Evolutionary conservation across 2,329 filamentous ascomycete species (phyloP), one percentile per base, ranked within the genome.

Genomic region (Sclerotinia sclerotiorum): DNA sequence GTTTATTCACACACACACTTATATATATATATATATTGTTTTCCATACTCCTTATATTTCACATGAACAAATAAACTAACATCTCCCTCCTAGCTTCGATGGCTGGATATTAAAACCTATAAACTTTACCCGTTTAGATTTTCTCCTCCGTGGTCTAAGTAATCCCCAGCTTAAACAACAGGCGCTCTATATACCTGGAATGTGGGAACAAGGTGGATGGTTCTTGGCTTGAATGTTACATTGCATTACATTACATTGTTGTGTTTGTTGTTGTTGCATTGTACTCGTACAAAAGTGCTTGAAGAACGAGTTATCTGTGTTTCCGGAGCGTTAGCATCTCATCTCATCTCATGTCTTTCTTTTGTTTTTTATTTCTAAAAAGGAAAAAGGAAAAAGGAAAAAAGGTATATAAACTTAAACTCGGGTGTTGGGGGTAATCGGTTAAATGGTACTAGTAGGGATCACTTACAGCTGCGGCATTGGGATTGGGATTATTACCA

Each of bases 71-170:
- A 17, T 7, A 58, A 24, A 42, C 44, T 66, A 66, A 67, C 1
- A n/a, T 19, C 13, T 19, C 27, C 88, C 13, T 19, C 27, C 88
- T 8, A 93, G 93, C 0, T 97, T 97, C 73, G 93, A 97, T 73
- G 93, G 90, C 29, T 97, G 93, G 93, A 93, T 97, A 39, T 80
- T 96, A 68, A 97, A 97, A 75, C 93, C 93, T 0, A 90, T 97
- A 56, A 88, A 94, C 69, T 96, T 97, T 76, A 86, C 88, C 71
- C 84, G 92, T 11, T 82, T 97, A 0, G 87, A 87, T 69, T 83
- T 84, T 29, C 82, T 97, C 7, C 83, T 97, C 68, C 79, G 81
- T 0, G 92, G 91, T 0, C 90, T 95, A 48, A 82, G 87, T 3
- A 84, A 92, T 55, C 80, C 84, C 0, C 79, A 84, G 0, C 80